These are phyloP conservation scores for Selenicereus undatus DNA, from an alignment of 148 eudicot genomes.

Conservation along the genomic window DNA sequence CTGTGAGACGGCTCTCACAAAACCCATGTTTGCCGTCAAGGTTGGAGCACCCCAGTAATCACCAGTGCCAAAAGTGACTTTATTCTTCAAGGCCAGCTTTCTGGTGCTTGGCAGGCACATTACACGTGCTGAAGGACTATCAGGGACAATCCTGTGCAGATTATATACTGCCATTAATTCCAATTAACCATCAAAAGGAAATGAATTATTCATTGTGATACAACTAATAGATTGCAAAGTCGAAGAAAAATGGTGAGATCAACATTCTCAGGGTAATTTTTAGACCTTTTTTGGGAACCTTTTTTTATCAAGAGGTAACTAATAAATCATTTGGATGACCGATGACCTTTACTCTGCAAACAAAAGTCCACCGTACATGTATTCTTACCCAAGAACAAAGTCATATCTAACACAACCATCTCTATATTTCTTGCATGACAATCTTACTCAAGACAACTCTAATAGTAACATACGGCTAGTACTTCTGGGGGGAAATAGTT, in stretches of 20 bases:
- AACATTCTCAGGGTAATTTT: not conserved
- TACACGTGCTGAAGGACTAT: constrained; percentile 71
- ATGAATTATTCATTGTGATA: not conserved
- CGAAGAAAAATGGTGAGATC: not conserved
- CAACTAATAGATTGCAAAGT: not conserved
- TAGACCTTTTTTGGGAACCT: not conserved
- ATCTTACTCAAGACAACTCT: not conserved
- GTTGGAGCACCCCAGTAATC: constrained; percentile 78
- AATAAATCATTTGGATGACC: not conserved
- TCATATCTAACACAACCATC: not conserved
- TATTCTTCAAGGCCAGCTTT: constrained; percentile 82
- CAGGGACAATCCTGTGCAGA: constrained; percentile 64
- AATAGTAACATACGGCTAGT: no score
- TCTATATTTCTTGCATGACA: not conserved
- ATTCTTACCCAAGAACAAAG: not conserved
- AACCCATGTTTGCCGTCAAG: constrained; percentile 89
- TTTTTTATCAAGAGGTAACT: not conserved
- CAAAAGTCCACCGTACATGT: not conserved
- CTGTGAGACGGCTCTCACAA: constrained; percentile 87
- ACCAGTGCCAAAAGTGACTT: constrained; percentile 88
- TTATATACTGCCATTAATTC: not conserved
- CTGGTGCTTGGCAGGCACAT: constrained; percentile 79
- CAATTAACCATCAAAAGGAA: not conserved
- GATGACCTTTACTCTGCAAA: not conserved
- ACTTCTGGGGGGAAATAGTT: no score